Base-by-base conservation (phyloP, 805 yeast genomes). In the Pichia paraexigua region DNA sequence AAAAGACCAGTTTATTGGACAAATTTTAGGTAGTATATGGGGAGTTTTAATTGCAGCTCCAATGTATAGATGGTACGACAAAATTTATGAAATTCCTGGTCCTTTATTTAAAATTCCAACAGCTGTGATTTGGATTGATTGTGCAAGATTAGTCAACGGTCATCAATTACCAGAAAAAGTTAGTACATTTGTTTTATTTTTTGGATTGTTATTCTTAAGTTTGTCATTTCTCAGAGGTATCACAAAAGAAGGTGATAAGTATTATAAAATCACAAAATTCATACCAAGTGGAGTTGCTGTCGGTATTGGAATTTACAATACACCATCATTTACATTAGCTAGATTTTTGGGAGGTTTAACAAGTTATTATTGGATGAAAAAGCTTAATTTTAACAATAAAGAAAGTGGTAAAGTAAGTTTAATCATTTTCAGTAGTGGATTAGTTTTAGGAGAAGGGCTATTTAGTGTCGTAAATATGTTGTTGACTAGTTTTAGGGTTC, bases 211-310 rank as follows among this genome's bases (percentile, higher is more conserved):
- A 0, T 90, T 91, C 67, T 96, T 84, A 0, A 40, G 77, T 2
- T 78, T 90, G 9, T 78, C 95, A 0, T 68, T 90, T 37, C 58
- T 82, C 18, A 82, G 82, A 55, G 50, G 55, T n/a, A 42, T 32
- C 9, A 24, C 44, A 13, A 25, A 39, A 12, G 44, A 43, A 15
- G n/a, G 20, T 10, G 27, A 32, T 25, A 47, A 40, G 30, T 50
- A 50, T 22, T 44, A 46, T 21, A 47, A 41, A 18, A 48, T 43
- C 13, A 52, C 50, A 8, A 40, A 21, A 28, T 87, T 77, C 69
- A 69, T 92, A 27, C 99, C 99, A 1, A 83, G 89, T 22, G 99
- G 99, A 13, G 95, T 94, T 27, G 97, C 99, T 2, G 97, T 91
- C 18, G 99, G 99, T 1, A 86, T 92, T 48, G 98, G 99, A 18